Evolutionary conservation across 148 eudicot species (phyloP).

Genomic region (Talinum fruticosum): DNA sequence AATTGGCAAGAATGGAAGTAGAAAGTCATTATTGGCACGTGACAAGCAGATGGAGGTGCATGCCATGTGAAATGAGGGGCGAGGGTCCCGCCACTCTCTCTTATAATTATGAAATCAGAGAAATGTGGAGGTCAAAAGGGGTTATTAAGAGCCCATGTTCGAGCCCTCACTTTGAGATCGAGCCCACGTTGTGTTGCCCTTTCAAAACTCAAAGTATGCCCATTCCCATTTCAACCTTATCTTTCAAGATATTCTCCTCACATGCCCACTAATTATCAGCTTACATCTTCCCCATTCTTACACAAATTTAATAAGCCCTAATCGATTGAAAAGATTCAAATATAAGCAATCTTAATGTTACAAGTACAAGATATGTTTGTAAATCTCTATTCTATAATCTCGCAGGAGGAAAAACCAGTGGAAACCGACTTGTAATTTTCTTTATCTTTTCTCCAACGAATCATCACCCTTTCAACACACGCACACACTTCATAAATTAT

Average conservation of each 20-base stretch:
- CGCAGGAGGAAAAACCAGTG: not conserved
- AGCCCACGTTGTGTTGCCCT: not conserved
- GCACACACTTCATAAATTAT: slow-evolving; percentile 5
- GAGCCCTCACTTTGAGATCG: slow-evolving; percentile 6
- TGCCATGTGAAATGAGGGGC: not conserved
- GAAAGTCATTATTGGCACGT: slow-evolving; percentile 1
- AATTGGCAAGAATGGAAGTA: not conserved
- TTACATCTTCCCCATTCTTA: not conserved
- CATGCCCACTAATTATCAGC: not conserved
- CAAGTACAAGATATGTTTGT: too few relatives aligned
- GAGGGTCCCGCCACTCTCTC: slow-evolving; percentile 10
- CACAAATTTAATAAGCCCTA: not conserved
- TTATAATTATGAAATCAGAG: not conserved
- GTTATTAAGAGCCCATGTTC: slow-evolving; percentile 9
- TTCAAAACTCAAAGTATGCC: not conserved
- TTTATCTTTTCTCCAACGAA: not conserved
- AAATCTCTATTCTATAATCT: not conserved
- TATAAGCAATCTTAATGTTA: too few relatives aligned
- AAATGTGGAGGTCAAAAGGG: not conserved
- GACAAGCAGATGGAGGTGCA: not conserved
- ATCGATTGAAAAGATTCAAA: too few relatives aligned
- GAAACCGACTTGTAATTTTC: not conserved
- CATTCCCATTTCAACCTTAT: not conserved
- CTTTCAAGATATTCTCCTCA: not conserved
- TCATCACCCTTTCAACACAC: slow-evolving; percentile 12